Evolutionary conservation across 2,329 filamentous ascomycete genomes (phyloP), one percentile per base, ranked within the genome.

Genomic region (Xylaria sp.): DNA sequence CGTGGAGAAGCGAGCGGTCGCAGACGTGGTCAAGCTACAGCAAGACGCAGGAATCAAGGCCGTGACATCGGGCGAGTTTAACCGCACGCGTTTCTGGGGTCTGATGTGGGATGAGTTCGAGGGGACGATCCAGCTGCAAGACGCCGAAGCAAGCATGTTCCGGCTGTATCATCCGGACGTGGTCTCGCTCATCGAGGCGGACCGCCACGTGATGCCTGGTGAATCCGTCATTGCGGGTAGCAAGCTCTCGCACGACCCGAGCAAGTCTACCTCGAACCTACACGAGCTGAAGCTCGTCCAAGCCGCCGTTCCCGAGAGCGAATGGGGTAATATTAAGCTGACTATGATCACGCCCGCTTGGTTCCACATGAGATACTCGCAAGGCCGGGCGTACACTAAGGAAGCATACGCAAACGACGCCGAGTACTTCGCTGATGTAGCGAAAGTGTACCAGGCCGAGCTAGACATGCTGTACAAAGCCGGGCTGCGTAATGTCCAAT

Each of bases 61-160:
- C 29, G 83, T 93, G 63, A 91, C 86, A 47, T 90, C 89, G 72
- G 92, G 92, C 75, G 92, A 94, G 79, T 94, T 90, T 76, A 79
- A 79, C 71, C 83, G 84, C 56, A 85, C 83, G 15, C 80, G 82
- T 50, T 84, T 84, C 76, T 84, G 84, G 84, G 84, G 84, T 17
- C 76, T 81, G 7, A 84, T 84, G 77, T 86, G 84, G 83, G 83
- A 86, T 62, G 84, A 86, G 72, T 84, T 86, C 63, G 81, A 82
- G 38, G 84, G 84, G 58, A 83, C 82, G 27, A 74, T 78, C 44
- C 80, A 79, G 13, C 81, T 86, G 2, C 80, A 85, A 71, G 82
- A 86, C 65, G 84, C 84, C 61, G 82, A 85, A 25, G 82, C 82
- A 36, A 75, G 77, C 76, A 79, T 86, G 79, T 86, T 86, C 77